These are phyloP conservation scores for Albizia julibrissin DNA, from an alignment of 306 rosid species.

Conservation along the genomic window DNA sequence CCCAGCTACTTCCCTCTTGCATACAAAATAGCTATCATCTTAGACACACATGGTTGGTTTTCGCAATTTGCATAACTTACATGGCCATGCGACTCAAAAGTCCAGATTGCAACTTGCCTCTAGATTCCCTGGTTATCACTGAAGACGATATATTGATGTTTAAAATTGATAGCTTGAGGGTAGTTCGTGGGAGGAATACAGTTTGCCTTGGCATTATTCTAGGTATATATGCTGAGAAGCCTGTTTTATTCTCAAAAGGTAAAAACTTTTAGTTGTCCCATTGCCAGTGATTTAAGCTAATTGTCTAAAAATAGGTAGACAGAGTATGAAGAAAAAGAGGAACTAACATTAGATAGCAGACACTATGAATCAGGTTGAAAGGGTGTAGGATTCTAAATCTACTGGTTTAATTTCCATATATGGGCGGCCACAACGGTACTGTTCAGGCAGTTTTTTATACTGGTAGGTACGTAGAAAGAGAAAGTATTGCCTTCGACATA, in stretches of 20 bases:
- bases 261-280: background rate
- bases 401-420: conserved; percentile 12
- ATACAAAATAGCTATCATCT: background rate
- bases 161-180: background rate
- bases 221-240: conserved; percentile 1
- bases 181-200: background rate
- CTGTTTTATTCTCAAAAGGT: background rate
- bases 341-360: background rate
- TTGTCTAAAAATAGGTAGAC: conserved; percentile 1
- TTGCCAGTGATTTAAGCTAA: conserved; percentile 11
- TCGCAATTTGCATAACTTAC: conserved; percentile 19
- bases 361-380: background rate
- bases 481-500: background rate
- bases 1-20: background rate
- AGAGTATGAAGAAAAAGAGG: conserved; percentile 9
- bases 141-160: background rate
- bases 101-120: background rate
- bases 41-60: background rate
- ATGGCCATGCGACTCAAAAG: background rate
- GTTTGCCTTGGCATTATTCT: conserved; percentile 8
- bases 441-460: conserved; percentile 8
- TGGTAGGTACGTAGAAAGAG: background rate
- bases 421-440: conserved; percentile 10
- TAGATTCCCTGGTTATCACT: conserved; percentile 3
- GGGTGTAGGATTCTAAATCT: conserved; percentile 19